These are phyloP conservation scores for Passalora sequoiae DNA, from an alignment of 2,329 filamentous ascomycete species.

Conservation along the genomic window DNA sequence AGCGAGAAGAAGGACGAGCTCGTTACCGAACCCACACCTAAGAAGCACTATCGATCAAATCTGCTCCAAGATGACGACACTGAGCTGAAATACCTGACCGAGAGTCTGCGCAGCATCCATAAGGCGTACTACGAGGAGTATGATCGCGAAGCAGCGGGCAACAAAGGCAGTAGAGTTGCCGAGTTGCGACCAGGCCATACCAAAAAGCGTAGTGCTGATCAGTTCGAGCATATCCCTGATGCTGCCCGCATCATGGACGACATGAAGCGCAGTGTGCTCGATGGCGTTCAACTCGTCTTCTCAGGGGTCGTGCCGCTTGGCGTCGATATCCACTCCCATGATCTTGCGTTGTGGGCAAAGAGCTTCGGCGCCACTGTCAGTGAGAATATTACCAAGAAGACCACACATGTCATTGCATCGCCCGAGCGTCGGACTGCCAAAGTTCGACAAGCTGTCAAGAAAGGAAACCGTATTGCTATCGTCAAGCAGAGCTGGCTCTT, in stretches of 20 bases:
- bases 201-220: slow-evolving; percentile 45
- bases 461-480: slow-evolving; percentile 71
- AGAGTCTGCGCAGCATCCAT: slow-evolving; percentile 71
- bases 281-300: slow-evolving; percentile 73
- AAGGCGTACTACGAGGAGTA: slow-evolving; percentile 77
- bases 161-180: slow-evolving; percentile 44
- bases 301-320: slow-evolving; percentile 85
- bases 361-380: slow-evolving; percentile 74
- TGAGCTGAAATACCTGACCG: slow-evolving; percentile 71
- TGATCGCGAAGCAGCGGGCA: slow-evolving; percentile 49
- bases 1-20: slow-evolving; percentile 36
- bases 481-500: slow-evolving; percentile 88
- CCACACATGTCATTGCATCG: slow-evolving; percentile 69
- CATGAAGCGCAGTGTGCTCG: slow-evolving; percentile 72
- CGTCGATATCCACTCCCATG: slow-evolving; percentile 64
- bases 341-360: slow-evolving; percentile 80
- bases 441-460: slow-evolving; percentile 76
- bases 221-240: slow-evolving; percentile 67
- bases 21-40: slow-evolving; percentile 19
- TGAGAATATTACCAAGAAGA: slow-evolving; percentile 49
- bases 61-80: slow-evolving; percentile 82
- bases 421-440: slow-evolving; percentile 76
- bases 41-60: slow-evolving; percentile 56
- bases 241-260: slow-evolving; percentile 76
- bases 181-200: slow-evolving; percentile 49